Evolutionary conservation across 1,284 basidiomycete species (phyloP).

Genomic region (Amylostereum chailletii): DNA sequence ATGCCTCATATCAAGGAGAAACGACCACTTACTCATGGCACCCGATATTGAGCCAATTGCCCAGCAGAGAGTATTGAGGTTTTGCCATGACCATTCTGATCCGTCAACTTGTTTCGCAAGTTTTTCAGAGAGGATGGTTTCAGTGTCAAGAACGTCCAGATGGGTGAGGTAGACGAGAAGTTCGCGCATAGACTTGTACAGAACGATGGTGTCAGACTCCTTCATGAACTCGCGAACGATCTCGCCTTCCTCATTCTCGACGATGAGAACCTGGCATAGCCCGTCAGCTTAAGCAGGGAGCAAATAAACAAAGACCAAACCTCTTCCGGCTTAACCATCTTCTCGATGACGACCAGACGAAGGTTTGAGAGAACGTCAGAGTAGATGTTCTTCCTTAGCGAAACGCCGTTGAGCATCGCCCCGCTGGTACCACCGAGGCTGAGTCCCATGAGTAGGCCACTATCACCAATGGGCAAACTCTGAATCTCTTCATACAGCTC

Average conservation of each 20-base stretch:
- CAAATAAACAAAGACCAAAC: constrained; percentile 32
- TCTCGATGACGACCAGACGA: constrained; percentile 93
- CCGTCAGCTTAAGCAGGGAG: constrained; percentile 8
- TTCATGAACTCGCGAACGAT: constrained; percentile 99
- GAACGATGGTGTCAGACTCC: constrained; percentile 96
- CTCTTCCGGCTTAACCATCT: constrained; percentile 99
- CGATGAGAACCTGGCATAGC: constrained; percentile 76
- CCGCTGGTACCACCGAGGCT: constrained; percentile 70
- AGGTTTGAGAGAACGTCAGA: constrained; percentile 92
- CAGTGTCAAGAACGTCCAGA: constrained; percentile 92
- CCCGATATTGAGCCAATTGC: constrained; percentile 99
- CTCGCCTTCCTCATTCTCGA: constrained; percentile 99
- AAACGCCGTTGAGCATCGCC: constrained; percentile 67
- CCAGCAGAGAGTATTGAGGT: constrained; percentile 99
- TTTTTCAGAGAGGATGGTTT: constrained; percentile 96
- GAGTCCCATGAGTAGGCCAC: constrained; percentile 88
- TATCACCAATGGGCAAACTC: constrained; percentile 85
- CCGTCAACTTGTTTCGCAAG: constrained; percentile 95
- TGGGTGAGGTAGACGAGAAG: constrained; percentile 96
- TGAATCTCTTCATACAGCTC: constrained; percentile 99
- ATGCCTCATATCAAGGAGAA: constrained; percentile 4
- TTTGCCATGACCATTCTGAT: constrained; percentile 99
- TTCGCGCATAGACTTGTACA: constrained; percentile 99
- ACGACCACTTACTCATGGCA: constrained; percentile 81
- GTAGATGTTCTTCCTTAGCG: constrained; percentile 90